Evolutionary conservation across 495 filamentous ascomycete species (phyloP).

Genomic region (Trichodelitschia bisporula): DNA sequence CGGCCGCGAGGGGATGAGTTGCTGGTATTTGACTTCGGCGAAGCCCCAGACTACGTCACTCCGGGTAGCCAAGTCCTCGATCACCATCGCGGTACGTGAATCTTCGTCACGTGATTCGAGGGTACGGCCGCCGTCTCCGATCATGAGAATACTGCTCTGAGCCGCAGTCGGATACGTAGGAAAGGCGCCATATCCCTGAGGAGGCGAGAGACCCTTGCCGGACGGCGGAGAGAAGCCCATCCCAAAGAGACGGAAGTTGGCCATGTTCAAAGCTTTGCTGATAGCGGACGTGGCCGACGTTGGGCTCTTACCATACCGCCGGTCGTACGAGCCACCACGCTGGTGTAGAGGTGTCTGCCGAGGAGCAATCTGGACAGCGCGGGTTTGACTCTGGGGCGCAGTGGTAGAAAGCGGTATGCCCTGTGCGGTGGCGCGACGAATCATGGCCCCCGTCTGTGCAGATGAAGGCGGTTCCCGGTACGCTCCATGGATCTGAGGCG

Average conservation of each 20-base stretch:
- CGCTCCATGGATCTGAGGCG: conserved; percentile 21
- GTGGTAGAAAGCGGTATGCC: conserved; percentile 28
- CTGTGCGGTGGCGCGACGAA: conserved; percentile 47
- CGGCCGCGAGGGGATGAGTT: conserved; percentile 68
- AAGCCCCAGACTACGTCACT: conserved; percentile 93
- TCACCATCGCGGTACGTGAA: conserved; percentile 42
- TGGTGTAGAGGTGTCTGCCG: conserved; percentile 36
- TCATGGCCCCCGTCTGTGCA: conserved; percentile 23
- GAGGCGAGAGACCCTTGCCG: conserved; percentile 42
- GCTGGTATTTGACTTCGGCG: conserved; percentile 95
- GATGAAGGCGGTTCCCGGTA: conserved; percentile 3
- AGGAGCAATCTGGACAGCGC: conserved; percentile 42
- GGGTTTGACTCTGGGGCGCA: conserved; percentile 20
- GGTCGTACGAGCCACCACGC: conserved; percentile 52
- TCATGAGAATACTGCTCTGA: conserved; percentile 30
- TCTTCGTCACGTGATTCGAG: conserved; percentile 46
- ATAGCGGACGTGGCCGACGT: conserved; percentile 66
- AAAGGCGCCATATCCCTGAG: conserved; percentile 54
- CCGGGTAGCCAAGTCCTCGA: conserved; percentile 76
- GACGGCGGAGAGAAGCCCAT: conserved; percentile 22
- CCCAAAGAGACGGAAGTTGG: conserved; percentile 52
- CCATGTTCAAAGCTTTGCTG: conserved; percentile 83
- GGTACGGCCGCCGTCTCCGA: conserved; percentile 37
- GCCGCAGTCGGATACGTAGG: conserved; percentile 51
- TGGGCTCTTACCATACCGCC: conserved; percentile 50